These are phyloP conservation scores for Leptoxyphium fumago DNA, from an alignment of 2,329 filamentous ascomycete species.

Conservation along the genomic window DNA sequence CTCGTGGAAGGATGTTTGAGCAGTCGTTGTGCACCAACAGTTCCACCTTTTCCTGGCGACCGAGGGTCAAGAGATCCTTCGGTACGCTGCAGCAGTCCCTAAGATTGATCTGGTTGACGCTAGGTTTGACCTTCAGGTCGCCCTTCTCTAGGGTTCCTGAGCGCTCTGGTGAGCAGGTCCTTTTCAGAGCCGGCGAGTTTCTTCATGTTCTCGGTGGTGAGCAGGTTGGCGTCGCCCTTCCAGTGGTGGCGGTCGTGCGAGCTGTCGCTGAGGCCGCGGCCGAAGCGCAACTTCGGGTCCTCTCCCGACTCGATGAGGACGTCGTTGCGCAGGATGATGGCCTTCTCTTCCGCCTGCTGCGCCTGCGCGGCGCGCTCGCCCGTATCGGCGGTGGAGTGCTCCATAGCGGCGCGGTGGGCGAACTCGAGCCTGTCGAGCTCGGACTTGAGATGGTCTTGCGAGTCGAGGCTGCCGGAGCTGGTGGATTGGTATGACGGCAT, in stretches of 20 bases:
- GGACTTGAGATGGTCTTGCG: slow-evolving; percentile 18
- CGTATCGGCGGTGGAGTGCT: slow-evolving; percentile 27
- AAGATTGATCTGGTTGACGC: slow-evolving; percentile 91
- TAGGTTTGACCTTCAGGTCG: slow-evolving; percentile 55
- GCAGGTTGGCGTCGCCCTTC: slow-evolving; percentile 4
- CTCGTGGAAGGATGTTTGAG: slow-evolving; percentile 75
- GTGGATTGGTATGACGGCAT: slow-evolving; percentile 12
- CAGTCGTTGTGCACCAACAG: slow-evolving; percentile 88
- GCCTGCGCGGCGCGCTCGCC: slow-evolving; percentile 31
- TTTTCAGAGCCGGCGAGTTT: slow-evolving; percentile 9
- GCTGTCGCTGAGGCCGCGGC: slow-evolving; percentile 6
- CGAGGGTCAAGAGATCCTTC: slow-evolving; percentile 67
- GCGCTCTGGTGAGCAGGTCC: slow-evolving; percentile 5
- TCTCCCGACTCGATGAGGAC: slow-evolving; percentile 37
- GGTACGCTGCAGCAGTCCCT: slow-evolving; percentile 93
- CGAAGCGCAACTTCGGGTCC: slow-evolving; percentile 17
- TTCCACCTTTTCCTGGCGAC: slow-evolving; percentile 72
- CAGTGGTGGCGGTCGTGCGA: slow-evolving; percentile 3
- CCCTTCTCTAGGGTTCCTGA: slow-evolving; percentile 43
- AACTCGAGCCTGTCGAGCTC: slow-evolving; percentile 21
- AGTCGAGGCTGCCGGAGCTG: slow-evolving; percentile 10
- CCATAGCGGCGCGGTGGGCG: slow-evolving; percentile 24
- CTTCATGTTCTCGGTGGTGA: slow-evolving; percentile 20
- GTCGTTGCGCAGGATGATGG: slow-evolving; percentile 38
- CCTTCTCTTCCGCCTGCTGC: slow-evolving; percentile 40